These are phyloP conservation scores for Colletotrichum echinochloae DNA, from an alignment of 2,329 filamentous ascomycete species.

Conservation along the genomic window DNA sequence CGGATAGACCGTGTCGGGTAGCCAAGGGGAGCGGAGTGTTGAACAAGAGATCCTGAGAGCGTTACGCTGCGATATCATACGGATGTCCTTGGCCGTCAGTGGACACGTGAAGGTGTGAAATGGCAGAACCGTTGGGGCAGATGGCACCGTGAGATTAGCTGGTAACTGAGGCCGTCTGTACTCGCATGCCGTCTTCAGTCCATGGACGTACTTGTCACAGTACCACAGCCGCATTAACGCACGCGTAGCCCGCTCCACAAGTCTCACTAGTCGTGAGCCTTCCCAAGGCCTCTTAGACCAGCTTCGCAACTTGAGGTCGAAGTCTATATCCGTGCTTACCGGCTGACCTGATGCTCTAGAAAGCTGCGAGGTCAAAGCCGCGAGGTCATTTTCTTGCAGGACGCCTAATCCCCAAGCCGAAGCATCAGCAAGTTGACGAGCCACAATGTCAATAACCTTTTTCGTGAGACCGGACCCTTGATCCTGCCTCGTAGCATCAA, in stretches of 20 bases:
- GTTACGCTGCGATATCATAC: constrained; percentile 94
- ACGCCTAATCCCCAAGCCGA: constrained; percentile 85
- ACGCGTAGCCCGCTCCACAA: constrained; percentile 87
- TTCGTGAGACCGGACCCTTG: constrained; percentile 84
- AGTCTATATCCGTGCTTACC: constrained; percentile 50
- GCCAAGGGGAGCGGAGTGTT: constrained; percentile 87
- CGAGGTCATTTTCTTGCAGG: constrained; percentile 67
- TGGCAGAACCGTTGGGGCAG: constrained; percentile 92
- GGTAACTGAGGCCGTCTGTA: constrained; percentile 84
- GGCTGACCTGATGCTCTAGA: constrained; percentile 52
- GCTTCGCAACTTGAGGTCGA: constrained; percentile 56
- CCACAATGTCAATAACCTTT: constrained; percentile 90
- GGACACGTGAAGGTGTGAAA: constrained; percentile 99
- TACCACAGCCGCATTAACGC: constrained; percentile 89
- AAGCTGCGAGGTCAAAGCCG: constrained; percentile 62
- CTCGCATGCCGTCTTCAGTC: constrained; percentile 65
- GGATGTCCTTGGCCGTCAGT: constrained; percentile 89
- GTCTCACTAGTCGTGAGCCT: constrained; percentile 83
- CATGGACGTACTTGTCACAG: constrained; percentile 78
- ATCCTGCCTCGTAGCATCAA: constrained; percentile 74
- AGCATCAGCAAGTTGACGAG: constrained; percentile 87
- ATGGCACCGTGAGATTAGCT: constrained; percentile 78
- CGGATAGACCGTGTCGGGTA: constrained; percentile 83
- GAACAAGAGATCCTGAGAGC: constrained; percentile 92
- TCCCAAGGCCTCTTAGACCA: constrained; percentile 88